A percentile compares a stretch with the other conserved stretches of the same genome.
Evolutionary conservation across 176 grass and related monocot species (phyloP).

Genomic region (Ensete ventricosum): DNA sequence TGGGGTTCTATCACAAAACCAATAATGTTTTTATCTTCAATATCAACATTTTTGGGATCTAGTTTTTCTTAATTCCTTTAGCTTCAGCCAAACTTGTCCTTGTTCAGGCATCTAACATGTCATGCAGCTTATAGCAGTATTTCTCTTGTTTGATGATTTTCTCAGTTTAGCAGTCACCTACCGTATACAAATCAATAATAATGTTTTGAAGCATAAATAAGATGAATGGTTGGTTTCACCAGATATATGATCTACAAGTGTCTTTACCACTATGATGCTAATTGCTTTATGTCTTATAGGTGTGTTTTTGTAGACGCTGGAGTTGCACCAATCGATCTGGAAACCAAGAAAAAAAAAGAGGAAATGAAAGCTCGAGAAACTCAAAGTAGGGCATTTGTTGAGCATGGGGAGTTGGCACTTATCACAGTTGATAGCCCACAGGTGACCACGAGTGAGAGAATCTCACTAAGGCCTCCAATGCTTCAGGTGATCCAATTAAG

Average conservation of each 20-base stretch:
- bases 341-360: conserved; percentile 93
- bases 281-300: conserved; percentile 28
- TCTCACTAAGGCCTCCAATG: conserved; percentile 91
- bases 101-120: too few relatives aligned
- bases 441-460: conserved; percentile 54
- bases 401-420: conserved; percentile 88
- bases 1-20: too few relatives aligned
- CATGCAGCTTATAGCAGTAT: background rate
- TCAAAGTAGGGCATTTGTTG: conserved; percentile 54
- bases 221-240: too few relatives aligned
- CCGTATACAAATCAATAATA: too few relatives aligned
- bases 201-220: too few relatives aligned
- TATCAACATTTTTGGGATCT: too few relatives aligned
- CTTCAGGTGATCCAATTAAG: conserved; percentile 48
- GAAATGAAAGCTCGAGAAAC: conserved; percentile 95
- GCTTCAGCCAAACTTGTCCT: too few relatives aligned
- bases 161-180: background rate
- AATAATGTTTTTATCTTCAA: too few relatives aligned
- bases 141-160: background rate
- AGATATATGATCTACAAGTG: too few relatives aligned
- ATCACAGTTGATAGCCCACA: conserved; percentile 76
- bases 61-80: too few relatives aligned
- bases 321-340: conserved; percentile 78
- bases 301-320: conserved; percentile 98
- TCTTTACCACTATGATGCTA: background rate